A percentile compares a stretch with the other conserved stretches of the same genome.
Evolutionary conservation across 345 rosid genomes (phyloP).

Genomic region (Boechera divaricarpa): DNA sequence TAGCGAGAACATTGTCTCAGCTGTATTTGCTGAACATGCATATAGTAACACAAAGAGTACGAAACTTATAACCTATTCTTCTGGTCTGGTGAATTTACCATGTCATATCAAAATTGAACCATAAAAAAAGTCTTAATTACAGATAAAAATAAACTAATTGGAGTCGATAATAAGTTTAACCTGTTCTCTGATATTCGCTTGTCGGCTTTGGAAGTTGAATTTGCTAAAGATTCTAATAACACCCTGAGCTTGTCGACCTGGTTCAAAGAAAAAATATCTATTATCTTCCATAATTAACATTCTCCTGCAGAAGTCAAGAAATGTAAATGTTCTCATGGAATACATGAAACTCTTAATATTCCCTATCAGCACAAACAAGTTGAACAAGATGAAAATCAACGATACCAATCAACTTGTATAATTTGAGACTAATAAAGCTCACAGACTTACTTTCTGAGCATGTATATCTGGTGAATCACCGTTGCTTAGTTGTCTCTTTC

Average conservation of each 20-base stretch:
- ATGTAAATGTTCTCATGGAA: conserved; percentile 26
- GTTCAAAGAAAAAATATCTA: conserved; percentile 33
- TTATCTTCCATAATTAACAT: conserved; percentile 20
- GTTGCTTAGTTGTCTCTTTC: conserved; percentile 66
- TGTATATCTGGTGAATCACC: conserved; percentile 92
- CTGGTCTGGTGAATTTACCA: conserved; percentile 9
- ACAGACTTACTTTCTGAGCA: conserved; percentile 80
- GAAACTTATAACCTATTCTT: not conserved
- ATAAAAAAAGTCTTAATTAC: not conserved
- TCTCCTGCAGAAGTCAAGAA: conserved; percentile 22
- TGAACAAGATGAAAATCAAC: not conserved
- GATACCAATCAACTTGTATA: conserved; percentile 9
- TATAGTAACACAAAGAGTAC: conserved; percentile 22
- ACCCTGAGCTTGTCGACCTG: conserved; percentile 95
- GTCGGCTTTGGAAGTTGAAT: conserved; percentile 79
- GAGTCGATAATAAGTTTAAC: conserved; percentile 41
- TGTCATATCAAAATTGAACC: conserved; percentile 13
- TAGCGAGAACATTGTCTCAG: conserved; percentile 16
- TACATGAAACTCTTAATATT: not conserved
- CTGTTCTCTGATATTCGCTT: conserved; percentile 86
- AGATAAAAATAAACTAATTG: conserved; percentile 16
- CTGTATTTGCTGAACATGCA: conserved; percentile 13
- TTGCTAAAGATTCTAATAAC: conserved; percentile 85
- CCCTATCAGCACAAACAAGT: conserved; percentile 19
- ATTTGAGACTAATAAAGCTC: conserved; percentile 14